Percentiles rank a stretch among this genome's conserved stretches.
Evolutionary conservation across 1,139 yeast species (phyloP).

Genomic region (Candida sp.): DNA sequence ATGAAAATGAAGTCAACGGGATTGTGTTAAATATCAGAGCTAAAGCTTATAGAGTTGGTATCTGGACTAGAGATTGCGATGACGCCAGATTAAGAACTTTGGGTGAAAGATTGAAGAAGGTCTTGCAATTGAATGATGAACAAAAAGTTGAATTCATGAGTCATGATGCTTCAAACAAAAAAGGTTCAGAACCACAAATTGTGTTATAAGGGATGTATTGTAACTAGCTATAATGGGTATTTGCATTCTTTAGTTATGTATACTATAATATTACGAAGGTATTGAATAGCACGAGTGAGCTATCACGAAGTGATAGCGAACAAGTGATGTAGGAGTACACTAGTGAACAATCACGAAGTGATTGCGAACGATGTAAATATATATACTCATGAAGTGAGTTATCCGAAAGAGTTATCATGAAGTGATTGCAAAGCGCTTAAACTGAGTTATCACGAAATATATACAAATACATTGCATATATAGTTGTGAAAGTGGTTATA

Average conservation of each 20-base stretch:
- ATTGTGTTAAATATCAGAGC: conserved; percentile 88
- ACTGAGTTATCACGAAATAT: no score
- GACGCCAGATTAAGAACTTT: conserved; percentile 61
- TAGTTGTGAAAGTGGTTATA: no score
- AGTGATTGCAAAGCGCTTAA: no score
- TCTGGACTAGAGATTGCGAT: conserved; percentile 89
- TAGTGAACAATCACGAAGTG: no score
- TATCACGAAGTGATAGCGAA: no score
- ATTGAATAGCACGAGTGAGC: background rate
- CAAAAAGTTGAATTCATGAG: conserved; percentile 76
- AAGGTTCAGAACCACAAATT: conserved; percentile 41
- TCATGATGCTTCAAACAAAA: conserved; percentile 53
- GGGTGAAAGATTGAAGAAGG: conserved; percentile 84
- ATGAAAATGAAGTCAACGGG: conserved; percentile 90
- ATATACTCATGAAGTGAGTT: no score
- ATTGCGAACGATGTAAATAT: no score
- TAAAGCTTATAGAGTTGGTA: conserved; percentile 78
- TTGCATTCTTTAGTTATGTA: background rate
- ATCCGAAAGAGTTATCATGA: no score
- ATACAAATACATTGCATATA: no score
- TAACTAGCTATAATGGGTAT: background rate
- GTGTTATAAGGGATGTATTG: conserved; percentile 22
- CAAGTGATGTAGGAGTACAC: no score
- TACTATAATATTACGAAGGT: background rate
- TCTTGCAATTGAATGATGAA: conserved; percentile 63